phyloP scores from a whole-genome alignment of 192 early-diverging fungal genomes.

The Linnemannia schmuckeri region DNA sequence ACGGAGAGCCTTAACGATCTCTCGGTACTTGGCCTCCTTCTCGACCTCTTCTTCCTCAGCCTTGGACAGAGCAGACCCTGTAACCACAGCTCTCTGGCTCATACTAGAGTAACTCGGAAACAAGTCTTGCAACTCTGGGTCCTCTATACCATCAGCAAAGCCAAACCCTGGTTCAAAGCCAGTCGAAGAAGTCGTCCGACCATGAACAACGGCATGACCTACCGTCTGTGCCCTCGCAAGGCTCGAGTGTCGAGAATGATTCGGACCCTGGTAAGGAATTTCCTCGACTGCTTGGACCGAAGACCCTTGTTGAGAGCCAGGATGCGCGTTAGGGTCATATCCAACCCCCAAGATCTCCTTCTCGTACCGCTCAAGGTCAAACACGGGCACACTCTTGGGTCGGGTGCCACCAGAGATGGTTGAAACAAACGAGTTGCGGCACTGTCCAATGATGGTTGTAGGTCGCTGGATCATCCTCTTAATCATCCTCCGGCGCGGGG shows the following conservation, averaged over 20 bases:
- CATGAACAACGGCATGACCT: background rate
- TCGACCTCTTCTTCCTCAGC: slow-evolving; percentile 11
- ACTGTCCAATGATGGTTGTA: slow-evolving; percentile 38
- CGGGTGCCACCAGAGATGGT: slow-evolving; percentile 3
- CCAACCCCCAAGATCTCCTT: slow-evolving; percentile 30
- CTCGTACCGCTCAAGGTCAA: slow-evolving; percentile 43
- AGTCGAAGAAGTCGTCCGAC: background rate
- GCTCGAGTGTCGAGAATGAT: background rate
- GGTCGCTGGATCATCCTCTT: slow-evolving; percentile 20
- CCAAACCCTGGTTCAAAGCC: background rate
- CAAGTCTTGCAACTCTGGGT: background rate
- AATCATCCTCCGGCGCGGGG: background rate
- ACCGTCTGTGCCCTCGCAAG: background rate
- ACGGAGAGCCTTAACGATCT: slow-evolving; percentile 38
- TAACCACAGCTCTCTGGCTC: background rate
- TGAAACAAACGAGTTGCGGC: slow-evolving; percentile 9
- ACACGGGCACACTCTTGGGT: slow-evolving; percentile 37
- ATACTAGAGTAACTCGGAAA: background rate
- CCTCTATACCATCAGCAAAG: background rate
- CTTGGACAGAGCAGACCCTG: background rate
- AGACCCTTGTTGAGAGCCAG: background rate
- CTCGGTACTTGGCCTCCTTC: slow-evolving; percentile 36
- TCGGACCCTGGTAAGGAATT: background rate
- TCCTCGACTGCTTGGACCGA: background rate
- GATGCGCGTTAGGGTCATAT: background rate